phyloP scores from a whole-genome alignment of 1,284 basidiomycete species.

The Mycena citricolor region DNA sequence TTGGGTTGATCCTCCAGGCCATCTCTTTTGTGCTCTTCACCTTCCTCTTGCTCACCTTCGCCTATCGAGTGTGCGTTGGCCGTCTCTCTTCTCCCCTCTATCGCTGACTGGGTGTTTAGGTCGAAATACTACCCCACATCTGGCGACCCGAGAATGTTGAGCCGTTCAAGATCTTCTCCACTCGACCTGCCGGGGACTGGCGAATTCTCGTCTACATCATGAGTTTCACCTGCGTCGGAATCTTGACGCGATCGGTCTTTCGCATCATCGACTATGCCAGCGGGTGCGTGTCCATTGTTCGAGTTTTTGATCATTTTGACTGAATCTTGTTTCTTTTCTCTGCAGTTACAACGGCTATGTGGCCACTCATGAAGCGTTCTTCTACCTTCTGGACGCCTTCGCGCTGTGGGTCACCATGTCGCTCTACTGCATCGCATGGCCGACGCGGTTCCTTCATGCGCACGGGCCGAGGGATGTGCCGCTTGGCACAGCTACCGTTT shows the following conservation, averaged over 20 bases:
- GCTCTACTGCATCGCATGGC: conserved; percentile 10
- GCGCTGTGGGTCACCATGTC: conserved; percentile 10
- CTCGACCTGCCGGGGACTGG: background rate
- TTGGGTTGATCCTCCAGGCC: conserved; percentile 10
- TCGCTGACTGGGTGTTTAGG: background rate
- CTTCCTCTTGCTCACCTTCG: background rate
- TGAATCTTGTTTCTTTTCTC: background rate
- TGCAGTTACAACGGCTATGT: conserved; percentile 8
- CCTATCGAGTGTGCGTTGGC: conserved; percentile 1
- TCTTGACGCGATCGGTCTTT: conserved; percentile 9
- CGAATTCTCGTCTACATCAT: conserved; percentile 3
- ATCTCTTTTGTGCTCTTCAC: conserved; percentile 12
- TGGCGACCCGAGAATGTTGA: background rate
- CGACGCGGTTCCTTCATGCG: conserved; percentile 11
- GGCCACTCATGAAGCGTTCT: conserved; percentile 8
- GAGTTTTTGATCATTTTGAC: background rate
- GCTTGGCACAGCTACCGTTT: no score
- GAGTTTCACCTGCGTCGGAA: background rate
- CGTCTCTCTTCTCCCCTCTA: background rate
- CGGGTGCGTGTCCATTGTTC: background rate
- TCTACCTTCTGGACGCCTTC: conserved; percentile 12
- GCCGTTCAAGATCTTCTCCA: background rate
- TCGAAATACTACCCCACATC: background rate
- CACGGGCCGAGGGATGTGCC: no score
- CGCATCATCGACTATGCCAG: conserved; percentile 3